These are phyloP conservation scores for Arthrinium puccinioides DNA, from an alignment of 2,329 filamentous ascomycete species.

Conservation along the genomic window DNA sequence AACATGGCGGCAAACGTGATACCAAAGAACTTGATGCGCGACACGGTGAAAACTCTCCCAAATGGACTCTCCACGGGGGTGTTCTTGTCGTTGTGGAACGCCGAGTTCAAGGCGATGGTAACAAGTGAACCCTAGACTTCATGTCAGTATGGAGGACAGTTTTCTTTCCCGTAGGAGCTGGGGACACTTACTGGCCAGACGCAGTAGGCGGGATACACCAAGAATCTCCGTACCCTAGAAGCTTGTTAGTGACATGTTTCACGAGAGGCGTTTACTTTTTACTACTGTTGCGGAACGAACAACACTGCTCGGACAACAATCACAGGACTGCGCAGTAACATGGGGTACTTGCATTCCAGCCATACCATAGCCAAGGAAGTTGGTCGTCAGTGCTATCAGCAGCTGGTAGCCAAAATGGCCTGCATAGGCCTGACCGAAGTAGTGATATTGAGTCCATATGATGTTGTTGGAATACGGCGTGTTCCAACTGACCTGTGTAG, in stretches of 20 bases:
- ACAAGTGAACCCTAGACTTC: slow-evolving; percentile 35
- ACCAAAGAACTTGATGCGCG: slow-evolving; percentile 38
- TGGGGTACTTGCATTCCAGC: no score
- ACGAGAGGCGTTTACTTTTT: no score
- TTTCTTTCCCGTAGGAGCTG: no score
- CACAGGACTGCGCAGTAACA: no score
- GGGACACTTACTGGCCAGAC: no score
- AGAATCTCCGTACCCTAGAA: slow-evolving; percentile 12
- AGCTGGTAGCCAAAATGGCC: slow-evolving; percentile 39
- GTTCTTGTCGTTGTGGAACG: slow-evolving; percentile 38
- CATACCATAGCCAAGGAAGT: slow-evolving; percentile 47
- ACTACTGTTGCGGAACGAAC: no score
- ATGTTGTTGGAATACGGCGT: slow-evolving; percentile 40
- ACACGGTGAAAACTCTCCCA: slow-evolving; percentile 25
- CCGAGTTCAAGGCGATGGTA: slow-evolving; percentile 38
- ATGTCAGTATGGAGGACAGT: no score
- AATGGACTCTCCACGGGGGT: slow-evolving; percentile 20
- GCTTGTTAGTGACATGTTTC: no score
- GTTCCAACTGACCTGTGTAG: slow-evolving; percentile 36
- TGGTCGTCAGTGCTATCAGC: slow-evolving; percentile 39
- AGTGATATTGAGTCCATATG: slow-evolving; percentile 39
- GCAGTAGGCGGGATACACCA: slow-evolving; percentile 19
- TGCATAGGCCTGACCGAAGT: slow-evolving; percentile 41
- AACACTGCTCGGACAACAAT: no score
- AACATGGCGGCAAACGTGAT: slow-evolving; percentile 38